Evolutionary conservation across 169 alveolate species (phyloP), one percentile per base, ranked within the genome.

Genomic region (Cryptosporidium baileyi): DNA sequence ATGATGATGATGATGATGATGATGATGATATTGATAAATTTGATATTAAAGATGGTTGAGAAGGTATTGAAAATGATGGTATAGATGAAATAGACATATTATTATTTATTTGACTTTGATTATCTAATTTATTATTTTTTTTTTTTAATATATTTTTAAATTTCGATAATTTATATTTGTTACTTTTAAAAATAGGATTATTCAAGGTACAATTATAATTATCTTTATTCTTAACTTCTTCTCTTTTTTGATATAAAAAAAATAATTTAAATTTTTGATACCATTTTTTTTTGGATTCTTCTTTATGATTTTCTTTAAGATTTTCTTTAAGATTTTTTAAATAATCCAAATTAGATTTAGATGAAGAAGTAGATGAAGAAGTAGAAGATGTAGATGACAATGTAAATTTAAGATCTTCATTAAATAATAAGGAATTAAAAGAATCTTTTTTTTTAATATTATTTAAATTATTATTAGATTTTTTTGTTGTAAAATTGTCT

Each of bases 251-350:
- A 30, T 45, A 47, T n/a, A 62, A 19, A 7, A 65, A 65, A 1
- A 44, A 17, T 6, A 19, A 30, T 65, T 65, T 65, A n/a, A 65
- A 22, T 30, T 65, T 65, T 65, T 45, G 47, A 24, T 65, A 60
- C 81, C 81, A 65, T 15, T 47, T 65, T 40, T 65, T 63, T 24
- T 40, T 47, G 4, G 38, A 28, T 4, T 63, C 13, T 17, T 15
- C 63, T 32, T 19, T 65, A 40, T 36, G 36, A 24, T 19, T 41
- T 17, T 13, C 22, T 43, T 38, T 1, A 57, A n/a, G n/a, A n/a
- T n/a, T n/a, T n/a, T n/a, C n/a, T n/a, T n/a, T n/a, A n/a, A n/a
- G n/a, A n/a, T n/a, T n/a, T n/a, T n/a, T n/a, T n/a, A n/a, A n/a
- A n/a, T n/a, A n/a, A n/a, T n/a, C n/a, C n/a, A n/a, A n/a, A n/a